Evolutionary conservation across 176 grass and related monocot species (phyloP).

Genomic region (Aegilops longissima): DNA sequence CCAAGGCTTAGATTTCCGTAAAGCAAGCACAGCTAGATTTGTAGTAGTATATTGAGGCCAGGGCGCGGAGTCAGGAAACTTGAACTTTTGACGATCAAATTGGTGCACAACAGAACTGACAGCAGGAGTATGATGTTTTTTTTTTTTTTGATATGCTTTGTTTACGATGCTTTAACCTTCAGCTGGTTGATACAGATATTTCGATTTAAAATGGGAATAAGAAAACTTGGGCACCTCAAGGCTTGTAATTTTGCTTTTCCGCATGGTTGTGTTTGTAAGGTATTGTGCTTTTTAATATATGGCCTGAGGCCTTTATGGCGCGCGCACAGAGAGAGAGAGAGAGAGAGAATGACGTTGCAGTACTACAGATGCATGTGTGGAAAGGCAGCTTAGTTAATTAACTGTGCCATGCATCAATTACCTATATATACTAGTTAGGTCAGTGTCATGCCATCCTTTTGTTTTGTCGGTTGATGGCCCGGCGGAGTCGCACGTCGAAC

Average conservation of each 20-base stretch:
- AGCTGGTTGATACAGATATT: background rate
- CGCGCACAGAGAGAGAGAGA: too few species aligned
- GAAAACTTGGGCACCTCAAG: too few species aligned
- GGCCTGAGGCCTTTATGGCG: too few species aligned
- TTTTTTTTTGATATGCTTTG: too few species aligned
- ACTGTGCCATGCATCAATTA: background rate
- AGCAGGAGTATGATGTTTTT: too few species aligned
- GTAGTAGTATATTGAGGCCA: background rate
- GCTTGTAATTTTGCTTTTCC: too few species aligned
- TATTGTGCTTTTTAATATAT: too few species aligned
- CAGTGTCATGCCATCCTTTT: background rate
- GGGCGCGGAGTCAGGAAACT: background rate
- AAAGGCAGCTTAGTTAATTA: background rate
- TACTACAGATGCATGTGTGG: background rate
- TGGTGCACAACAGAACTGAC: conserved; percentile 3
- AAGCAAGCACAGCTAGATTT: conserved; percentile 1
- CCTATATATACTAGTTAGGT: background rate
- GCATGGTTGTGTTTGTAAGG: too few species aligned
- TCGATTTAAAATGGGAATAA: too few species aligned
- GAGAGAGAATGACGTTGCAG: too few species aligned
- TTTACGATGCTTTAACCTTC: background rate
- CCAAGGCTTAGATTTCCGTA: conserved; percentile 28
- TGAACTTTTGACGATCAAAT: conserved; percentile 43
- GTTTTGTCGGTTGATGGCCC: background rate
- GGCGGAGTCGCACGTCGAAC: too few species aligned